phyloP scores from a whole-genome alignment of 305 asterid species.

The Fraxinus greggii region DNA sequence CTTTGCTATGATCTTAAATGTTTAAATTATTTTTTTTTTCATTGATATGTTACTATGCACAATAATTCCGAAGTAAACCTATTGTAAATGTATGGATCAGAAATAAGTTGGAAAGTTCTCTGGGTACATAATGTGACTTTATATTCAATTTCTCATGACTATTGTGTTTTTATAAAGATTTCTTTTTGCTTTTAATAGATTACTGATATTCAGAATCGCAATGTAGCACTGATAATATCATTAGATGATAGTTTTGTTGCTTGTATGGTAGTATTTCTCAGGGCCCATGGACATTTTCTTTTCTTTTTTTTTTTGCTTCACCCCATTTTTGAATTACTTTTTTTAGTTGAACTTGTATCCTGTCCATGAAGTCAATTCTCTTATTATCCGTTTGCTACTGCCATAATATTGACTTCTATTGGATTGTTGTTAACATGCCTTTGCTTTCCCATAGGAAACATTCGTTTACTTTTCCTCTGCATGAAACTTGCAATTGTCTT shows the following conservation, averaged over 20 bases:
- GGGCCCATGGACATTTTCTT: slow-evolving; percentile 8
- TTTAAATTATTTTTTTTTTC: not conserved
- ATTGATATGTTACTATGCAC: not conserved
- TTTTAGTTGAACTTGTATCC: slow-evolving; percentile 1
- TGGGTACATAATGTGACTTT: slow-evolving; percentile 7
- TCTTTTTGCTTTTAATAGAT: not conserved
- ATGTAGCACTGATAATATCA: slow-evolving; percentile 6
- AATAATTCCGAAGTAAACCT: not conserved
- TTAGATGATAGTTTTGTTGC: not conserved
- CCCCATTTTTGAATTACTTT: slow-evolving; percentile 7
- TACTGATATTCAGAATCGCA: not conserved
- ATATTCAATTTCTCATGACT: not conserved
- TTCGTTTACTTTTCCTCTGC: not conserved
- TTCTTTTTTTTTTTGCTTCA: not conserved
- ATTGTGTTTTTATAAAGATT: not conserved
- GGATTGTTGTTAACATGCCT: slow-evolving; percentile 3
- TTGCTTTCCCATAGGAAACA: not conserved
- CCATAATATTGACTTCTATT: not conserved
- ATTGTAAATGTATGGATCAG: slow-evolving; percentile 11
- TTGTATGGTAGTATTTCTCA: slow-evolving; percentile 5
- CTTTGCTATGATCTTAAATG: slow-evolving; percentile 8
- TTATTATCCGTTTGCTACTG: slow-evolving; percentile 3
- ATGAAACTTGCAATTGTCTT: not conserved
- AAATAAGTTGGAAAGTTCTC: not conserved
- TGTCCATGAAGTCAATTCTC: not conserved